phyloP scores from a whole-genome alignment of 257 asterid genomes.

The Solanum microdontum region DNA sequence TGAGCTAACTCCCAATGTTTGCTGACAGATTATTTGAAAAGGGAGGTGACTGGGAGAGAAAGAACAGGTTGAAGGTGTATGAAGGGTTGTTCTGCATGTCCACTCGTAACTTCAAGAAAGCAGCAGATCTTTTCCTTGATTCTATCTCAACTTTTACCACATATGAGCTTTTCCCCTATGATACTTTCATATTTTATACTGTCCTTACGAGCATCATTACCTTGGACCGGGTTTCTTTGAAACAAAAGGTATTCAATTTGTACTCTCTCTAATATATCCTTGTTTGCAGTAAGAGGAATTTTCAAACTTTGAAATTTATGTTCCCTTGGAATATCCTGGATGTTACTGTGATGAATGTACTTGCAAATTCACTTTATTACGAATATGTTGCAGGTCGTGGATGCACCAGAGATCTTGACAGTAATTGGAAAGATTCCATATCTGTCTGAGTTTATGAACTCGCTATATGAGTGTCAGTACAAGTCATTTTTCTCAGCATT shows the following conservation, averaged over 20 bases:
- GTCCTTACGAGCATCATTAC: conserved; percentile 86
- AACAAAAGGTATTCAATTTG: conserved; percentile 55
- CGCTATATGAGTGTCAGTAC: conserved; percentile 73
- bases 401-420: conserved; percentile 88
- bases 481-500: conserved; percentile 76
- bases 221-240: conserved; percentile 79
- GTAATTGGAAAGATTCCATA: conserved; percentile 70
- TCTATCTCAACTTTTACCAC: conserved; percentile 97
- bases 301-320: background rate
- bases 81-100: conserved; percentile 97
- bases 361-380: background rate
- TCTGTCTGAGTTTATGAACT: conserved; percentile 69
- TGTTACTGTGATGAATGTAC: background rate
- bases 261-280: background rate
- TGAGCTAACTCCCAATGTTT: background rate
- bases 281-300: background rate
- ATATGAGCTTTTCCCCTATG: conserved; percentile 85
- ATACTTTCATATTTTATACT: conserved; percentile 79
- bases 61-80: conserved; percentile 86
- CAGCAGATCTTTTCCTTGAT: conserved; percentile 83
- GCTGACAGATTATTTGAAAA: conserved; percentile 82
- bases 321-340: background rate
- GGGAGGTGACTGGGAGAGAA: conserved; percentile 98
- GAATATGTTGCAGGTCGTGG: conserved; percentile 63
- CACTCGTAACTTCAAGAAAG: conserved; percentile 89